Evolutionary conservation across 75 land plant genomes (phyloP).

Genomic region (Picea glauca): DNA sequence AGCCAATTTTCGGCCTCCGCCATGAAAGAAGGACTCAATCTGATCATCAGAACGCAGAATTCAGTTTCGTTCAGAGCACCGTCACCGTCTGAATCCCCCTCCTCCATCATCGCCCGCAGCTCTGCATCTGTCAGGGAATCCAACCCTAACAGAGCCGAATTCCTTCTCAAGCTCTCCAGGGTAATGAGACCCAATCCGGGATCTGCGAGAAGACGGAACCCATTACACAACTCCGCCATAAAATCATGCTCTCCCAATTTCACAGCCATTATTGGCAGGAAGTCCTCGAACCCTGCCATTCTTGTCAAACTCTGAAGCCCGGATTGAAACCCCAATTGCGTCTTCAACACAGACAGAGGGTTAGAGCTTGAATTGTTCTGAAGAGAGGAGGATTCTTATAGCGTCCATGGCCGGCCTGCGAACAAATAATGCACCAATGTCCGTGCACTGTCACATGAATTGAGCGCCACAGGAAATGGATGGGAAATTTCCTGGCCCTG

Average conservation of each 20-base stretch:
- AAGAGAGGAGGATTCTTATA: no score
- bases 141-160: conserved; percentile 42
- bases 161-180: conserved; percentile 60
- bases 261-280: conserved; percentile 67
- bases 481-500: no score
- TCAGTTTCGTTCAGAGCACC: conserved; percentile 49
- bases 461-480: no score
- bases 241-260: conserved; percentile 60
- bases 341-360: neutral
- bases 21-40: conserved; percentile 32
- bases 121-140: conserved; percentile 51
- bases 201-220: conserved; percentile 57
- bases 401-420: no score
- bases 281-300: conserved; percentile 43
- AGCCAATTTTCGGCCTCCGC: conserved; percentile 18
- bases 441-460: no score
- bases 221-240: conserved; percentile 69
- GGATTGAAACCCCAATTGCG: neutral
- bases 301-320: neutral
- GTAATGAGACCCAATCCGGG: conserved; percentile 45
- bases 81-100: conserved; percentile 62
- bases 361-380: no score
- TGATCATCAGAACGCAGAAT: conserved; percentile 48
- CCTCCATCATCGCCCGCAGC: conserved; percentile 49
- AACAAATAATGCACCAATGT: no score